Base-by-base conservation (phyloP, 192 early-diverging fungal genomes). In the Coemansia sp. region DNA sequence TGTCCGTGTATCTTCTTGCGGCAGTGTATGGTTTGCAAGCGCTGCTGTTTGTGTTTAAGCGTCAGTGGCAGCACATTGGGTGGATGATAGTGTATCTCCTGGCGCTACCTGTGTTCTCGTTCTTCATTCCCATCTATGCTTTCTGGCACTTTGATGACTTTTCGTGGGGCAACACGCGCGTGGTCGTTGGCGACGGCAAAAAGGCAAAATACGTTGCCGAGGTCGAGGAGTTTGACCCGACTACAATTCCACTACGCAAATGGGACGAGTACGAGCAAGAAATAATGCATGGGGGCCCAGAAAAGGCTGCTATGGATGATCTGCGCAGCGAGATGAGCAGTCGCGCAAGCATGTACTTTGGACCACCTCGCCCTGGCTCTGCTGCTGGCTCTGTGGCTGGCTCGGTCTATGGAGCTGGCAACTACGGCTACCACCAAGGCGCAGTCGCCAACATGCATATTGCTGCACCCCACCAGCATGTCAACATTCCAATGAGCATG, bases 141-240 rank as follows among this genome's bases (percentile, higher is more conserved):
- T 99, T 98, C 88, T 99, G 98, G 98, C 95, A 98, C 86, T 96
- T 98, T 85, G 98, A 99, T 79, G 96, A 99, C 77, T 99, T 99
- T 70, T 96, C 94, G 39, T 99, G 98, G 98, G 98, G 96, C 73
- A 97, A 95, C 78, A 99, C 97, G 37, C 92, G 97, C 81, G 61
- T 93, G 57, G 94, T 96, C 9, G 87, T 94, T 16, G 92, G 93
- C 71, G 91, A 92, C 50, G 94, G 94, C 75, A 90, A 87, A 69
- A 90, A 85, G 74, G 57, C 83, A 43, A 84, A 87, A 32, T 84
- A 76, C 56, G 76, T 83, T 67, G 88, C 85, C 58, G 89, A 89
- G 63, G 82, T 89, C 48, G 90, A 89, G 64, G 87, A 88, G 68
- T 94, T 94, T 76, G 91, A 94, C 72, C 89, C 90, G 13, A 76